Evolutionary conservation across 768 basidiomycete species (phyloP).

Genomic region (Boletus barrowsii): DNA sequence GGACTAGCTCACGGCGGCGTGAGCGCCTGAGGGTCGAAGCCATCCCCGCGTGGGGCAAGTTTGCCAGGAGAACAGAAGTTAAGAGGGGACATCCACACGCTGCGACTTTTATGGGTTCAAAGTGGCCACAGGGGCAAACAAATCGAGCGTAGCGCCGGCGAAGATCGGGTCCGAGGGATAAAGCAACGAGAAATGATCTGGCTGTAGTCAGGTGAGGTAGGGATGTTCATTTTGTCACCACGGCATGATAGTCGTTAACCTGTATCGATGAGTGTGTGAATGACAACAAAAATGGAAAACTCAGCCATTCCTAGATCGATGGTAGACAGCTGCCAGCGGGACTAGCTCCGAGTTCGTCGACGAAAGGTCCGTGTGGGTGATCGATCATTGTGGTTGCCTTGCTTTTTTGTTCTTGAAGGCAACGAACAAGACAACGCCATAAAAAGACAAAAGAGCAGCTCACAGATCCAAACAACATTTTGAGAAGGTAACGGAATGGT

Average conservation of each 20-base stretch:
- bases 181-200: constrained; percentile 7
- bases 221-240: constrained; percentile 2
- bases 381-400: background rate
- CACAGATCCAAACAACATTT: background rate
- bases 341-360: constrained; percentile 7
- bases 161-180: constrained; percentile 16
- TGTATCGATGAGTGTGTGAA: constrained; percentile 5
- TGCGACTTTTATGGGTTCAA: constrained; percentile 29
- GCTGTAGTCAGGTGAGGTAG: constrained; percentile 9
- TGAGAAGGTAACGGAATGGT: background rate
- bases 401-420: constrained; percentile 15
- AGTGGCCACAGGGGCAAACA: constrained; percentile 31
- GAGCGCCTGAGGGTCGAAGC: constrained; percentile 44
- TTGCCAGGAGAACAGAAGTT: constrained; percentile 11
- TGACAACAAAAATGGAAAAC: constrained; percentile 21
- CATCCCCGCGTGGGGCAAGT: constrained; percentile 31
- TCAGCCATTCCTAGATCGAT: constrained; percentile 13
- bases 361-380: constrained; percentile 4
- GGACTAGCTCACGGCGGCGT: constrained; percentile 44
- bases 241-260: background rate
- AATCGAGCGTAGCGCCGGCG: constrained; percentile 10
- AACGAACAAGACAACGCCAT: constrained; percentile 6
- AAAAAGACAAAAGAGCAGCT: background rate
- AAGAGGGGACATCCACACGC: constrained; percentile 10
- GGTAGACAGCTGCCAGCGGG: background rate